Percentiles rank a stretch among this genome's conserved stretches.
phyloP scores from a whole-genome alignment of 2,329 filamentous ascomycete species.

The Aspergillus sp. region DNA sequence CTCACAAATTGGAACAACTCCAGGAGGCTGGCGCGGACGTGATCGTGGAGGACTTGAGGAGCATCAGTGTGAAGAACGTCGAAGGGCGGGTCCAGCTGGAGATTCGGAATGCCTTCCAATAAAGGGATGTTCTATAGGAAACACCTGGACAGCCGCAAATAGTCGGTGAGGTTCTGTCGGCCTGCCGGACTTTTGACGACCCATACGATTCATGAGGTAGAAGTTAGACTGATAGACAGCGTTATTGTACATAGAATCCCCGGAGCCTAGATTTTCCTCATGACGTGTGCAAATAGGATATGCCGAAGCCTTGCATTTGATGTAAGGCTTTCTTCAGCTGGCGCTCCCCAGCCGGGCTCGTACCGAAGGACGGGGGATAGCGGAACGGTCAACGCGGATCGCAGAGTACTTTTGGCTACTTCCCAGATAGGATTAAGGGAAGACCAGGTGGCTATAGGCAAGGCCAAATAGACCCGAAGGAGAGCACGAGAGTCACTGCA shows the following conservation, averaged over 20 bases:
- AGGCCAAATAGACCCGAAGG: not conserved
- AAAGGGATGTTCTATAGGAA: slow-evolving; percentile 17
- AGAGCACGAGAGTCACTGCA: not conserved
- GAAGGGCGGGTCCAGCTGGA: slow-evolving; percentile 68
- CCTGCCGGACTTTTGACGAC: not conserved
- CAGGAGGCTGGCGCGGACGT: slow-evolving; percentile 80
- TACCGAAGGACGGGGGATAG: not conserved
- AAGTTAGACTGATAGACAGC: slow-evolving; percentile 13
- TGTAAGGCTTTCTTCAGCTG: slow-evolving; percentile 6
- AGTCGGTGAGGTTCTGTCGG: slow-evolving; percentile 3
- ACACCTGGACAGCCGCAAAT: not conserved
- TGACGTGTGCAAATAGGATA: slow-evolving; percentile 12
- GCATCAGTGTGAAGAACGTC: slow-evolving; percentile 65
- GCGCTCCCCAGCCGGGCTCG: not conserved
- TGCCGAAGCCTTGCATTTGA: slow-evolving; percentile 11
- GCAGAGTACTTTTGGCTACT: not conserved
- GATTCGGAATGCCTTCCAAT: slow-evolving; percentile 63
- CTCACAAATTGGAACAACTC: slow-evolving; percentile 75
- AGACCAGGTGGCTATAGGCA: not conserved
- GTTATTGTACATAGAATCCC: slow-evolving; percentile 14
- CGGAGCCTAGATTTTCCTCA: not conserved
- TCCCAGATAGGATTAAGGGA: not conserved
- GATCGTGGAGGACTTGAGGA: slow-evolving; percentile 79
- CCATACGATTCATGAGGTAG: slow-evolving; percentile 12
- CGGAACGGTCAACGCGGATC: not conserved